These are phyloP conservation scores for Sphagnum magellanicum DNA, from an alignment of 228 moss, liverwort and hornwort genomes.

Conservation along the genomic window DNA sequence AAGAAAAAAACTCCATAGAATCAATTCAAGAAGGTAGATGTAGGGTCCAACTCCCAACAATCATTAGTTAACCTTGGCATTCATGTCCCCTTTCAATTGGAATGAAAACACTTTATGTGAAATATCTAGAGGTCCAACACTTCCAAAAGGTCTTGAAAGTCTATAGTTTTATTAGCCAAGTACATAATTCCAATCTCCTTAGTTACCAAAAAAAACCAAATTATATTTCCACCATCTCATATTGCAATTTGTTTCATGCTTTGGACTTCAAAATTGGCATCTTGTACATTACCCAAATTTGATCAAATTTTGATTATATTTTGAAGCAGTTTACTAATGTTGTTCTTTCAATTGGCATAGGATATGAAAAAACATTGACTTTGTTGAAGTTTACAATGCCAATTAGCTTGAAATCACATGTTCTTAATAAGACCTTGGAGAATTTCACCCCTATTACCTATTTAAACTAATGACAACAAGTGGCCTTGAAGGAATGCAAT, in stretches of 20 bases:
- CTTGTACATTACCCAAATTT: slow-evolving; percentile 82
- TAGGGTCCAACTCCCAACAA: slow-evolving; percentile 80
- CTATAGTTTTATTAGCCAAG: slow-evolving; percentile 44
- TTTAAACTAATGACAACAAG: slow-evolving; percentile 58
- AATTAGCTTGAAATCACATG: slow-evolving; percentile 73
- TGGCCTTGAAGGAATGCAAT: slow-evolving; percentile 47
- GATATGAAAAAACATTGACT: slow-evolving; percentile 76
- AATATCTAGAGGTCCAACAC: slow-evolving; percentile 39
- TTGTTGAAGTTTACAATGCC: slow-evolving; percentile 14
- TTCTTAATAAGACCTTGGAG: slow-evolving; percentile 45
- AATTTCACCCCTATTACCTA: slow-evolving; percentile 34
- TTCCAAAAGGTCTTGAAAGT: slow-evolving; percentile 65
- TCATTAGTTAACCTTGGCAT: slow-evolving; percentile 35
- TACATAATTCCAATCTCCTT: slow-evolving; percentile 25
- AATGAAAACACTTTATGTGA: slow-evolving; percentile 65
- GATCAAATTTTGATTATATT: slow-evolving; percentile 49
- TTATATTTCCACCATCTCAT: slow-evolving; percentile 64
- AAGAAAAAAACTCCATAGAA: too few relatives aligned
- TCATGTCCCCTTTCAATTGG: slow-evolving; percentile 30
- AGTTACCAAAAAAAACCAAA: slow-evolving; percentile 43
- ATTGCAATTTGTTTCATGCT: slow-evolving; percentile 35
- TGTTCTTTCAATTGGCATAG: slow-evolving; percentile 34
- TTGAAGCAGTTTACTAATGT: slow-evolving; percentile 21
- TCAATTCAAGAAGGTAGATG: too few relatives aligned
- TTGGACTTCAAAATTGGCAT: slow-evolving; percentile 31